Conservation (phyloP, 257 asterid species). For the Fraxinus pennsylvanica region DNA sequence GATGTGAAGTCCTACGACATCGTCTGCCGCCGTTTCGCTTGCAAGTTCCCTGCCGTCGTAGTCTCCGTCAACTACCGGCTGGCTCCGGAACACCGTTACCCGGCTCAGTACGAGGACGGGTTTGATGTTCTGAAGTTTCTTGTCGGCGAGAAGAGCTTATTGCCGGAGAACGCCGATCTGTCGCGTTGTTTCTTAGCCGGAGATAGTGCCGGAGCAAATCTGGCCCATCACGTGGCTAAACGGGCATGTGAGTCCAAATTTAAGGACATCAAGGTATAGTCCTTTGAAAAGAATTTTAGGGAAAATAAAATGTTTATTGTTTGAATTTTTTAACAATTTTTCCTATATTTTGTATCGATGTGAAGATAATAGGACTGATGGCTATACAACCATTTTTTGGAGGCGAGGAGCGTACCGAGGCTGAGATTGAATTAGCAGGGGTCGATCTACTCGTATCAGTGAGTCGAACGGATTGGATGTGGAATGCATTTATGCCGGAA, state of each 20-base stretch:
- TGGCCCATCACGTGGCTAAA: conserved; percentile 68
- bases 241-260: conserved; percentile 51
- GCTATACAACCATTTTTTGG: conserved; percentile 84
- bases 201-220: conserved; percentile 79
- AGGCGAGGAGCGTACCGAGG: conserved; percentile 58
- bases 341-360: no score
- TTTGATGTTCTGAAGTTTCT: conserved; percentile 58
- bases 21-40: conserved; percentile 72
- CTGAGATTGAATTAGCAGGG: conserved; percentile 45
- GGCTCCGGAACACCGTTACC: conserved; percentile 70
- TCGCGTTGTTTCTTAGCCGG: conserved; percentile 72
- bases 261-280: conserved; percentile 42
- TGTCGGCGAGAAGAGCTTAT: conserved; percentile 38
- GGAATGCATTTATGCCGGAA: conserved; percentile 59
- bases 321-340: no score
- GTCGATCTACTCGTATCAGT: conserved; percentile 45
- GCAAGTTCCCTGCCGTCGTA: conserved; percentile 50
- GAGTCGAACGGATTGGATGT: conserved; percentile 54
- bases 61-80: conserved; percentile 72
- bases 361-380: conserved; percentile 60
- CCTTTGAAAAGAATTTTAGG: no score
- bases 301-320: no score
- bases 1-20: conserved; percentile 54
- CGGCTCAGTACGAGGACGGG: conserved; percentile 76
- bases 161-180: conserved; percentile 65